A percentile compares a stretch with the other conserved stretches of the same genome.
Evolutionary conservation across 768 basidiomycete genomes (phyloP).

Genomic region (Leccinum boreale): DNA sequence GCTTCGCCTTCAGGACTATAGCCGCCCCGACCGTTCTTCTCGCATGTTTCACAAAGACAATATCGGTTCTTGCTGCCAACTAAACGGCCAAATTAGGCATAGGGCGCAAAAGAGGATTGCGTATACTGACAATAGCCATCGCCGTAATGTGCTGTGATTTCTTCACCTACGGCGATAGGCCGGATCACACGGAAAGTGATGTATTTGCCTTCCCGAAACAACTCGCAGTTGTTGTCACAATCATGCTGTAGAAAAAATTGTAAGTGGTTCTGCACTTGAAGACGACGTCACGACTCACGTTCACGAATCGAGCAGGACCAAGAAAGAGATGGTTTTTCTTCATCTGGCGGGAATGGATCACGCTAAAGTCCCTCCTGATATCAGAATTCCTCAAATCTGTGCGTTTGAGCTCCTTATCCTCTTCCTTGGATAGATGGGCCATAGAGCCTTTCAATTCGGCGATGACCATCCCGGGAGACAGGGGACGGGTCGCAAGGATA

Average conservation of each 20-base stretch:
- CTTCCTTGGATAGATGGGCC: conserved; percentile 83
- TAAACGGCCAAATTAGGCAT: conserved; percentile 34
- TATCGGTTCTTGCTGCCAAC: conserved; percentile 68
- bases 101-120: conserved; percentile 19
- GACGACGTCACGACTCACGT: conserved; percentile 50
- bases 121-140: conserved; percentile 79
- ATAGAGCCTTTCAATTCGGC: conserved; percentile 89
- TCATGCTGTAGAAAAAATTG: conserved; percentile 59
- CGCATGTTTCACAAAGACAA: conserved; percentile 86
- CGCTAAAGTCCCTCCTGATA: conserved; percentile 84
- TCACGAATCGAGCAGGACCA: conserved; percentile 89
- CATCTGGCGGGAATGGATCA: conserved; percentile 88
- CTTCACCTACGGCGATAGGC: conserved; percentile 76
- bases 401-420: conserved; percentile 82
- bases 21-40: conserved; percentile 69
- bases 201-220: conserved; percentile 85
- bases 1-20: conserved; percentile 57
- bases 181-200: conserved; percentile 85
- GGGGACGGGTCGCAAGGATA: conserved; percentile 74
- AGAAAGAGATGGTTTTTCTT: conserved; percentile 91
- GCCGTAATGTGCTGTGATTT: conserved; percentile 88
- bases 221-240: conserved; percentile 84
- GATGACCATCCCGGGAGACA: conserved; percentile 68
- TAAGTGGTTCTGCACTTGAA: not conserved
- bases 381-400: conserved; percentile 67